phyloP scores from a whole-genome alignment of 805 yeast genomes.

The Candida michaelii region DNA sequence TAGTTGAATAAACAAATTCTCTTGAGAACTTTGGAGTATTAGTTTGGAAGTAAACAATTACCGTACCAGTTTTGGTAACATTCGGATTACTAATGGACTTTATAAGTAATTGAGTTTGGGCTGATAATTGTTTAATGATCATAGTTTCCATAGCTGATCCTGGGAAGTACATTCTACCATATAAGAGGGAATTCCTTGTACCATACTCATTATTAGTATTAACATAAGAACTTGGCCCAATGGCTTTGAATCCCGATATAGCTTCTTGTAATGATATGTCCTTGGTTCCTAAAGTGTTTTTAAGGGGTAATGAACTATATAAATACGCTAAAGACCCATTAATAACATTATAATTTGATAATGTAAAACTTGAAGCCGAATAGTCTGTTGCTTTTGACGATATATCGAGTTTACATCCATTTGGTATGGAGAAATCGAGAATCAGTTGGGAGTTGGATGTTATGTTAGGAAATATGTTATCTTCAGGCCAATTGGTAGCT shows the following conservation, averaged over 20 bases:
- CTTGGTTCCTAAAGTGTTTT: constrained; percentile 49
- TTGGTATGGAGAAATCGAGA: constrained; percentile 72
- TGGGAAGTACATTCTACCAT: constrained; percentile 89
- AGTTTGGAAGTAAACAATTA: constrained; percentile 71
- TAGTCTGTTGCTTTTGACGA: constrained; percentile 68
- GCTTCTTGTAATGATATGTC: constrained; percentile 63
- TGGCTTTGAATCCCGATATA: constrained; percentile 62
- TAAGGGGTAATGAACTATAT: constrained; percentile 63
- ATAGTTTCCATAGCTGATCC: constrained; percentile 85
- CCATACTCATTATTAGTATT: constrained; percentile 1
- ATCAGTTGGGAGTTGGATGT: constrained; percentile 69
- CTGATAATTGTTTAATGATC: constrained; percentile 63
- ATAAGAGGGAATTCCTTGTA: constrained; percentile 50
- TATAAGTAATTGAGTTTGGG: constrained; percentile 61
- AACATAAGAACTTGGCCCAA: constrained; percentile 41
- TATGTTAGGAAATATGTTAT: constrained; percentile 73
- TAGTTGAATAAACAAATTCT: constrained; percentile 79
- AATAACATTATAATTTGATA: constrained; percentile 62
- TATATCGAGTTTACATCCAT: constrained; percentile 61
- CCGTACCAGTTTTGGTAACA: constrained; percentile 50
- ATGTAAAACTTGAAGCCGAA: constrained; percentile 70
- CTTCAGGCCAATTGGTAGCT: constrained; percentile 75
- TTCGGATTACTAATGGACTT: constrained; percentile 74
- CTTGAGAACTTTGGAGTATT: constrained; percentile 61
- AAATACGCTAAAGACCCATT: constrained; percentile 84